A percentile compares a stretch with the other conserved stretches of the same genome.
Conservation (phyloP, 768 basidiomycete species). For the Suillus tomentosus region DNA sequence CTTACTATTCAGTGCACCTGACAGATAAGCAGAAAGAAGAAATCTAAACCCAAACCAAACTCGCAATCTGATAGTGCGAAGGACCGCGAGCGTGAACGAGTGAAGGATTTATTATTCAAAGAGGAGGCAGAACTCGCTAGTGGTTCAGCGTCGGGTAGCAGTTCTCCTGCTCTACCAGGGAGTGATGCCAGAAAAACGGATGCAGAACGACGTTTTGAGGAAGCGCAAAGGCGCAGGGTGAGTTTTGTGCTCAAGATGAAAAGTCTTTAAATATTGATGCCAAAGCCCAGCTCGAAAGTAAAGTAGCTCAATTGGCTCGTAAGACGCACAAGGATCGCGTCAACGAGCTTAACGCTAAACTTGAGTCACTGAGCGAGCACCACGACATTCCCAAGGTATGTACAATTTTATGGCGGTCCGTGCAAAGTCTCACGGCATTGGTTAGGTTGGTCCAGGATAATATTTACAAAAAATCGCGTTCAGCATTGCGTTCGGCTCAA, state of each 20-base stretch:
- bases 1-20: constrained; percentile 12
- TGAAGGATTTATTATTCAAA: constrained; percentile 54
- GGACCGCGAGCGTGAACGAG: constrained; percentile 42
- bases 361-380: constrained; percentile 89
- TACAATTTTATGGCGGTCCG: constrained; percentile 25
- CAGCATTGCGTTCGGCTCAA: constrained; percentile 22
- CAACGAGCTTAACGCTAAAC: constrained; percentile 82
- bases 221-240: constrained; percentile 81
- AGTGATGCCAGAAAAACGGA: constrained; percentile 70
- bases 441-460: constrained; percentile 87
- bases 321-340: constrained; percentile 96
- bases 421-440: constrained; percentile 30
- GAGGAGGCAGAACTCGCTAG: constrained; percentile 45
- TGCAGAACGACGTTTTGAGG: constrained; percentile 86
- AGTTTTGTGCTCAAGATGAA: constrained; percentile 26
- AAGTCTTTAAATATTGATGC: constrained; percentile 15
- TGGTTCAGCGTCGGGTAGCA: constrained; percentile 55
- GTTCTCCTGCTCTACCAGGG: constrained; percentile 58
- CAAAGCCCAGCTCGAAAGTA: constrained; percentile 60
- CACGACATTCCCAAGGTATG: constrained; percentile 91
- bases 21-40: constrained; percentile 69
- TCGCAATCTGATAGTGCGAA: constrained; percentile 51
- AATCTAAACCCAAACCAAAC: constrained; percentile 66
- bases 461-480: constrained; percentile 33
- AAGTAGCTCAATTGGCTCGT: constrained; percentile 73